Percentiles rank a stretch among this genome's conserved stretches.
phyloP scores from a whole-genome alignment of 305 asterid species.

The Andrographis paniculata region DNA sequence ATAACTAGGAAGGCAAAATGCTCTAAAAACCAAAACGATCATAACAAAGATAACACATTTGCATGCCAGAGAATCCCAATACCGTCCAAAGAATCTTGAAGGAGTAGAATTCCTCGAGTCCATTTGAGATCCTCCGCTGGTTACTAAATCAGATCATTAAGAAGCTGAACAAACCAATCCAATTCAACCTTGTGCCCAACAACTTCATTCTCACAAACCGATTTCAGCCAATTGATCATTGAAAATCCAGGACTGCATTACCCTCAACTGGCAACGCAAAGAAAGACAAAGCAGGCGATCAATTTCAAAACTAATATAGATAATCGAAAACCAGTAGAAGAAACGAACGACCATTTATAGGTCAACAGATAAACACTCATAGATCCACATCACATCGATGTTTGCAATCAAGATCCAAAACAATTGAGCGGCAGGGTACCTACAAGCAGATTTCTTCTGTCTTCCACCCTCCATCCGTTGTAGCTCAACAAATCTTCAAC shows the following conservation, averaged over 20 bases:
- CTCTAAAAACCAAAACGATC: conserved; percentile 33
- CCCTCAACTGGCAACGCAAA: conserved; percentile 9
- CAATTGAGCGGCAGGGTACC: neutral
- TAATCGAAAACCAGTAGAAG: neutral
- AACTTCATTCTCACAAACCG: neutral
- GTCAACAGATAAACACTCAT: neutral
- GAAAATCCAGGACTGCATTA: neutral
- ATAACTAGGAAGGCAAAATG: conserved; percentile 27
- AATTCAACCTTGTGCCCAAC: neutral
- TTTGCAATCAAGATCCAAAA: conserved; percentile 1
- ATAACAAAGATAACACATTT: conserved; percentile 37
- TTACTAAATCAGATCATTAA: conserved; percentile 19
- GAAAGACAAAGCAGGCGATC: neutral
- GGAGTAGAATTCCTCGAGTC: conserved; percentile 26
- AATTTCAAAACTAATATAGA: neutral
- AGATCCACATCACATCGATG: conserved; percentile 4
- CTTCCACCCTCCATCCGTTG: neutral
- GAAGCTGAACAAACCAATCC: conserved; percentile 6
- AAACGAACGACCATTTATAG: neutral
- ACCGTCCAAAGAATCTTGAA: conserved; percentile 39
- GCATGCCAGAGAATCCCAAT: conserved; percentile 38
- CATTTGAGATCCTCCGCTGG: conserved; percentile 36
- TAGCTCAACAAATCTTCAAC: conserved; percentile 4
- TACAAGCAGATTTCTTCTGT: neutral
- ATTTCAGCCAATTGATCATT: conserved; percentile 1